phyloP scores from a whole-genome alignment of 2,329 filamentous ascomycete genomes.

The Colletotrichum liaoningense region DNA sequence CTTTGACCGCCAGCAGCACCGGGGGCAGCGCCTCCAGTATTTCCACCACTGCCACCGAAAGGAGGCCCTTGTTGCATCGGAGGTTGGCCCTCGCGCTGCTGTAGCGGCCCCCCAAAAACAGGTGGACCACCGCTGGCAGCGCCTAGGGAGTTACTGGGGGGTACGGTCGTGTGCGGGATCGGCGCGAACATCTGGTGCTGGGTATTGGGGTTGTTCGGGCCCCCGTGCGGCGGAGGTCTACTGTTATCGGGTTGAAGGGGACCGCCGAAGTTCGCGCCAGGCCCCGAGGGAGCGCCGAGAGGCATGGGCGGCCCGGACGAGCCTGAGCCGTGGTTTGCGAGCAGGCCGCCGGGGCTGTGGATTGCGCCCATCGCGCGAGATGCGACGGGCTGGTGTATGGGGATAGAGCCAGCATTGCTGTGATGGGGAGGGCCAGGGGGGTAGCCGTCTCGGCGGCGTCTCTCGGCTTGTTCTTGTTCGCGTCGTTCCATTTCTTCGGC shows the following conservation, averaged over 20 bases:
- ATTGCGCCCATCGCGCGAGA: slow-evolving; percentile 83
- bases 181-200: slow-evolving; percentile 70
- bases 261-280: slow-evolving; percentile 64
- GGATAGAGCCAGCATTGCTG: slow-evolving; percentile 87
- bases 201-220: slow-evolving; percentile 56
- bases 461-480: slow-evolving; percentile 75
- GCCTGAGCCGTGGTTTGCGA: slow-evolving; percentile 78
- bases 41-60: slow-evolving; percentile 29
- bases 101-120: slow-evolving; percentile 77
- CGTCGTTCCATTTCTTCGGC: slow-evolving; percentile 64
- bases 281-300: slow-evolving; percentile 63
- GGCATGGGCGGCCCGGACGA: slow-evolving; percentile 65
- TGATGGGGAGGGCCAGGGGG: slow-evolving; percentile 80
- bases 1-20: slow-evolving; percentile 66
- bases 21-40: slow-evolving; percentile 49
- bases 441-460: slow-evolving; percentile 72
- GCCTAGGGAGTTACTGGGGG: slow-evolving; percentile 64
- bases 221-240: slow-evolving; percentile 63
- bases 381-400: slow-evolving; percentile 94
- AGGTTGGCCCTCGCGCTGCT: slow-evolving; percentile 66
- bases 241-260: slow-evolving; percentile 64
- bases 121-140: slow-evolving; percentile 70
- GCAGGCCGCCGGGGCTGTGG: slow-evolving; percentile 90
- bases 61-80: slow-evolving; percentile 72
- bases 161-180: slow-evolving; percentile 61